Evolutionary conservation across 805 yeast genomes (phyloP).

Genomic region (Diddensiella caesifluorescens): DNA sequence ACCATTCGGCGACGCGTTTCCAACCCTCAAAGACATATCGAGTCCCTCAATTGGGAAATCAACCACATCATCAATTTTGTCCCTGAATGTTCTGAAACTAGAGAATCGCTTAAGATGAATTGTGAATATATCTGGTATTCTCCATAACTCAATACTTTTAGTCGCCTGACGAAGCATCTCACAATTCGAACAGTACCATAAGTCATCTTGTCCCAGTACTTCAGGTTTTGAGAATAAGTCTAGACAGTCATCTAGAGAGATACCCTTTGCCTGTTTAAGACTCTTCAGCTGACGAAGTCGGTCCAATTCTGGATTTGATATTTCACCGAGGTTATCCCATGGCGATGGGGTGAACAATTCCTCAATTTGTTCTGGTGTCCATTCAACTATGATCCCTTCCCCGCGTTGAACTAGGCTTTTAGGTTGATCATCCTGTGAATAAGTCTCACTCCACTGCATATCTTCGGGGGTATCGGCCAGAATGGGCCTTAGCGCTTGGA

Average conservation of each 20-base stretch:
- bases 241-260: slow-evolving; percentile 69
- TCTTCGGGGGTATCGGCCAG: neutral
- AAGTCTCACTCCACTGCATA: neutral
- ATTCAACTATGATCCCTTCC: slow-evolving; percentile 21
- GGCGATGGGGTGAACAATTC: neutral
- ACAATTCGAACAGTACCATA: slow-evolving; percentile 92
- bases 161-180: slow-evolving; percentile 86
- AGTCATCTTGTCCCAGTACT: slow-evolving; percentile 77
- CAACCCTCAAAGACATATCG: slow-evolving; percentile 61
- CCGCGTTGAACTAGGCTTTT: slow-evolving; percentile 8
- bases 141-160: slow-evolving; percentile 87
- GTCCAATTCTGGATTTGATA: slow-evolving; percentile 19
- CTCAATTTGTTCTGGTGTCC: slow-evolving; percentile 12
- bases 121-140: slow-evolving; percentile 84
- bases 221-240: slow-evolving; percentile 73
- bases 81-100: slow-evolving; percentile 76
- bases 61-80: slow-evolving; percentile 79
- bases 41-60: slow-evolving; percentile 82
- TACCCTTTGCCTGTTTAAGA: slow-evolving; percentile 30
- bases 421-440: slow-evolving; percentile 1
- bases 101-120: slow-evolving; percentile 89
- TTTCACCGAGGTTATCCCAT: slow-evolving; percentile 5
- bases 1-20: slow-evolving; percentile 20
- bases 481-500: slow-evolving; percentile 1
- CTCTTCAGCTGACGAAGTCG: slow-evolving; percentile 21